A percentile compares a stretch with the other conserved stretches of the same genome.
Conservation (phyloP, 352 stramenopile species). For the Phytophthora aleatoria region DNA sequence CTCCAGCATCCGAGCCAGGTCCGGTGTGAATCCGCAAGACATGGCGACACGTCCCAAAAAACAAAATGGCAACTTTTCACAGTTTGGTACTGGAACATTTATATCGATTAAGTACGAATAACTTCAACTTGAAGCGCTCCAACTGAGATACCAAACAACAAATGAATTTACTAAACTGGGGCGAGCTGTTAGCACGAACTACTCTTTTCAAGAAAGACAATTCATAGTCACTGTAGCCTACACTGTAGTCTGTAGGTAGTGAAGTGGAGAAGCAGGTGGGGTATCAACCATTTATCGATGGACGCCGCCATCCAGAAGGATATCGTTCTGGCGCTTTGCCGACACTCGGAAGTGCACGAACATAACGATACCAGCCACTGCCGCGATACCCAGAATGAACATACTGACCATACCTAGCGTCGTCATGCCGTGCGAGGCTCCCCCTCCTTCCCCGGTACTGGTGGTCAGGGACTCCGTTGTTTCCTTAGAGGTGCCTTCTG, state of each 20-base stretch:
- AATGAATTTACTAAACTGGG: constrained; percentile 17
- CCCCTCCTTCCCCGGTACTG: constrained; percentile 8
- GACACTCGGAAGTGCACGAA: constrained; percentile 69
- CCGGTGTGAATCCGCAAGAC: constrained; percentile 70
- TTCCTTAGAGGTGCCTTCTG: constrained; percentile 4
- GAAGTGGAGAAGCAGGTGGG: neutral
- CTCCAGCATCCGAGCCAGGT: constrained; percentile 71
- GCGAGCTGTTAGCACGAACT: constrained; percentile 5
- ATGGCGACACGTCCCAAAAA: constrained; percentile 28
- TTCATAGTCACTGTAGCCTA: constrained; percentile 3
- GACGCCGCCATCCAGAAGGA: constrained; percentile 57
- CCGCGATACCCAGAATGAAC: constrained; percentile 53
- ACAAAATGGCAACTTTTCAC: too few relatives aligned
- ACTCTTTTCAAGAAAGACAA: constrained; percentile 1
- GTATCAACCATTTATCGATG: neutral
- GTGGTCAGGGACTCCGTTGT: constrained; percentile 21
- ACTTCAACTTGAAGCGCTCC: constrained; percentile 6
- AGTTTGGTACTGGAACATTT: too few relatives aligned
- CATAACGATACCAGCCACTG: constrained; percentile 51
- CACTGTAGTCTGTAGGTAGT: neutral
- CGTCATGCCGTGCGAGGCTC: constrained; percentile 35
- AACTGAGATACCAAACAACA: neutral
- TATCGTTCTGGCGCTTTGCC: constrained; percentile 60
- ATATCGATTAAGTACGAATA: constrained; percentile 9
- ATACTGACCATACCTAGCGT: constrained; percentile 53